Evolutionary conservation across 441 rosid species (phyloP).

Genomic region (Lepidium campestre): DNA sequence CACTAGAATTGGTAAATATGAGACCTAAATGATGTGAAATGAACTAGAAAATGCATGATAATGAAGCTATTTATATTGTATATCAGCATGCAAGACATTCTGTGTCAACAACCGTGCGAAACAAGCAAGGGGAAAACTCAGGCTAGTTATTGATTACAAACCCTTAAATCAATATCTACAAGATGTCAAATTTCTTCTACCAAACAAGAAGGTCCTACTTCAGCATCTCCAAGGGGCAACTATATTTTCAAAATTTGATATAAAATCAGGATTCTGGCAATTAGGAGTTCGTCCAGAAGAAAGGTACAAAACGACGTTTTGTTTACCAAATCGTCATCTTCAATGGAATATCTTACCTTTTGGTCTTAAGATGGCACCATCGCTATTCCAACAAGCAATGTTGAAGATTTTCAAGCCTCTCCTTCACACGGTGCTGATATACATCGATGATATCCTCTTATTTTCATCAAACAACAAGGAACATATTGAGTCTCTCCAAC

Average conservation of each 20-base stretch:
- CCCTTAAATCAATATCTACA: not conserved
- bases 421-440: not conserved
- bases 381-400: not conserved
- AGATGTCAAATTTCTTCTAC: not conserved
- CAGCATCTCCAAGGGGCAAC: not conserved
- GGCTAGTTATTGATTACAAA: not conserved
- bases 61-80: no score
- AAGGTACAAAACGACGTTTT: not conserved
- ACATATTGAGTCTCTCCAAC: rapidly evolving
- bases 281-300: not conserved
- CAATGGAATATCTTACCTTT: not conserved
- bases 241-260: not conserved
- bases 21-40: no score
- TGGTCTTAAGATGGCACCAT: not conserved
- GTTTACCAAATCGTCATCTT: not conserved
- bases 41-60: no score
- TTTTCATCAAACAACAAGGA: not conserved
- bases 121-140: not conserved
- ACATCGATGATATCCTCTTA: not conserved
- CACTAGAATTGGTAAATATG: no score
- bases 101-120: not conserved
- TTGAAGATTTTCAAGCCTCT: not conserved
- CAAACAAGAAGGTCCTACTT: not conserved
- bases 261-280: not conserved
- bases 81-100: not conserved